Percentiles rank a stretch among this genome's conserved stretches.
These are phyloP conservation scores for Cercophora sp. DNA, from an alignment of 495 filamentous ascomycete genomes.

Conservation along the genomic window DNA sequence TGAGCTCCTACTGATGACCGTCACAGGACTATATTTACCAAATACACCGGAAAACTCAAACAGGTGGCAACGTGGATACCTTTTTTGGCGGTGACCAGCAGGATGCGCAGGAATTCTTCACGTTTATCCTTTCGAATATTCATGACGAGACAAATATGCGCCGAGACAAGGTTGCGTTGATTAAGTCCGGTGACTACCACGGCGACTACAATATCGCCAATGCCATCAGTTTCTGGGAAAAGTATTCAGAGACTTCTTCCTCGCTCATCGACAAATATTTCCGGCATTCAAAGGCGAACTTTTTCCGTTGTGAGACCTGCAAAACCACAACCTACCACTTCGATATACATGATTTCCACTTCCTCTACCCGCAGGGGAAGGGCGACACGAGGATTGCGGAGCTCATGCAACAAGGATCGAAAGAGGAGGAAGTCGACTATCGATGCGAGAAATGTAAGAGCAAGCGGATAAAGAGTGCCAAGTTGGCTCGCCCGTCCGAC, in stretches of 20 bases:
- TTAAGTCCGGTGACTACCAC: too few species aligned
- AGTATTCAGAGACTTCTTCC: constrained; percentile 18
- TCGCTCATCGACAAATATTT: constrained; percentile 38
- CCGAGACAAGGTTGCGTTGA: constrained; percentile 21
- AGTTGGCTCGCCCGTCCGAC: constrained; percentile 32
- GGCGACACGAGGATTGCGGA: constrained; percentile 19
- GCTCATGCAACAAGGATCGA: too few species aligned
- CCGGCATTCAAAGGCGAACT: constrained; percentile 29
- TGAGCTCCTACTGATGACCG: constrained; percentile 20
- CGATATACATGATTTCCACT: constrained; percentile 21
- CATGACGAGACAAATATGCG: constrained; percentile 38
- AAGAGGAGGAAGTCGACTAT: background rate
- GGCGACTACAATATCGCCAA: constrained; percentile 21
- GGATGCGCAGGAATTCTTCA: constrained; percentile 40
- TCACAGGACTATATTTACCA: constrained; percentile 35
- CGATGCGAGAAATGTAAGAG: constrained; percentile 30
- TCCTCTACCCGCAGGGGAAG: constrained; percentile 15
- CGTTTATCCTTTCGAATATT: constrained; percentile 38
- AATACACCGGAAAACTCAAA: constrained; percentile 24
- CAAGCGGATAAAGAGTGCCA: constrained; percentile 24
- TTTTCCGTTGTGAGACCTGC: constrained; percentile 22
- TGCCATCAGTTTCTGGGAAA: constrained; percentile 28
- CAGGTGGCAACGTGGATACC: too few species aligned
- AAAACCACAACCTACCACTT: constrained; percentile 20
- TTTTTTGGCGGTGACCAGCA: too few species aligned